A percentile compares a stretch with the other conserved stretches of the same genome.
Conservation (phyloP, 495 filamentous ascomycete species). For the Tuber aestivum region DNA sequence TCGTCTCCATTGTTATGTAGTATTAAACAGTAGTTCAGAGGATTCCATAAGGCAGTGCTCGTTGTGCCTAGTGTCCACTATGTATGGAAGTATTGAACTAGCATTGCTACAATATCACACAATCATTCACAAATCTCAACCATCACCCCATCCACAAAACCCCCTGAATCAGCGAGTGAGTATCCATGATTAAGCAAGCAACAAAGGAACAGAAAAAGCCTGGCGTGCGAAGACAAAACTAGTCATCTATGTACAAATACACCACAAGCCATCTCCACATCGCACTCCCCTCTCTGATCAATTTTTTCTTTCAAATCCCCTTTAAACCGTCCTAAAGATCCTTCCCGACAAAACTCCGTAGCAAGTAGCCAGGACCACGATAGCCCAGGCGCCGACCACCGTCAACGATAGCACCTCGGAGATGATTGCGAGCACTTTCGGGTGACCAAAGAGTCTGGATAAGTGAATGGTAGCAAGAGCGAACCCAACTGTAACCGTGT, state of each 20-base stretch:
- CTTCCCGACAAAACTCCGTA: constrained; percentile 32
- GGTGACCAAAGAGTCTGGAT: constrained; percentile 23
- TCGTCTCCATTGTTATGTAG: too few species aligned
- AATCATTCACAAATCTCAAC: background rate
- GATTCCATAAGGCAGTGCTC: too few species aligned
- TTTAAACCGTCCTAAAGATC: constrained; percentile 25
- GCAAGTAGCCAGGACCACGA: constrained; percentile 23
- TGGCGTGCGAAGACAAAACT: background rate
- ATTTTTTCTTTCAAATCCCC: too few species aligned
- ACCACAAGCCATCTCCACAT: background rate
- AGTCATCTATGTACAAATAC: background rate
- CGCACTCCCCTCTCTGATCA: too few species aligned
- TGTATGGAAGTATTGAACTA: too few species aligned
- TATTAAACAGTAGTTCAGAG: too few species aligned
- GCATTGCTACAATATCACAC: too few species aligned
- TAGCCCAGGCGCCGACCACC: constrained; percentile 15
- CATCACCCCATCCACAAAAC: background rate
- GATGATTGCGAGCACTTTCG: constrained; percentile 21
- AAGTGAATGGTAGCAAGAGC: constrained; percentile 29
- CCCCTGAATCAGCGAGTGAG: background rate
- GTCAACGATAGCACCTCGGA: constrained; percentile 21
- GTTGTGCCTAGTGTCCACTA: too few species aligned
- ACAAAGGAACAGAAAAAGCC: background rate
- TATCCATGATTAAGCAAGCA: background rate
- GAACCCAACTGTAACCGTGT: constrained; percentile 23